A percentile compares a stretch with the other conserved stretches of the same genome.
Conservation (phyloP, 768 basidiomycete genomes). For the Cyclocybe aegerita region DNA sequence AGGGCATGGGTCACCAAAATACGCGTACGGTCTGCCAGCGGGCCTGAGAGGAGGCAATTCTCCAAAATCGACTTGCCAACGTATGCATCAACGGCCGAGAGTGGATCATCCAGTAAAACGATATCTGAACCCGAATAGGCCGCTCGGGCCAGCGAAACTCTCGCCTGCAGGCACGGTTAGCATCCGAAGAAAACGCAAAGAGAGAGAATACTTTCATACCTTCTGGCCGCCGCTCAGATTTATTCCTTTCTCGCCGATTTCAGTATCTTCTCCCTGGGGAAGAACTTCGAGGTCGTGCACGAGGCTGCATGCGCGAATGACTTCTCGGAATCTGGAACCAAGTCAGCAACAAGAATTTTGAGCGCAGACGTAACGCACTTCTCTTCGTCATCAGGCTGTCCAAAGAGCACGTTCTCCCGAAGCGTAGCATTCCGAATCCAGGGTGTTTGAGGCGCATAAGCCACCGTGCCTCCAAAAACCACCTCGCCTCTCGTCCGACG, state of each 20-base stretch:
- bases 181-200: not conserved
- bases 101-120: constrained; percentile 81
- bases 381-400: constrained; percentile 60
- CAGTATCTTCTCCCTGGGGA: constrained; percentile 66
- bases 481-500: constrained; percentile 53
- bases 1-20: constrained; percentile 63
- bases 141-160: constrained; percentile 73
- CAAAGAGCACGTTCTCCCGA: constrained; percentile 75
- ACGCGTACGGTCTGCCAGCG: constrained; percentile 52
- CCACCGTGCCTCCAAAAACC: constrained; percentile 51
- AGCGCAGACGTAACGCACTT: constrained; percentile 27
- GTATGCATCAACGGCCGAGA: constrained; percentile 78
- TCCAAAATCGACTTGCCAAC: constrained; percentile 69
- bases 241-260: constrained; percentile 79
- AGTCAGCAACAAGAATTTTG: not conserved
- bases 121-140: constrained; percentile 75
- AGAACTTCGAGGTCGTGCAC: constrained; percentile 72
- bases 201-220: constrained; percentile 12
- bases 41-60: constrained; percentile 57
- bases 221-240: constrained; percentile 55
- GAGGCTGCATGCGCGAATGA: constrained; percentile 66
- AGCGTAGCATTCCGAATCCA: constrained; percentile 73
- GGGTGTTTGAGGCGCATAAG: constrained; percentile 59
- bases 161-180: constrained; percentile 43
- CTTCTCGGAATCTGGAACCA: constrained; percentile 46